Evolutionary conservation across 2,329 filamentous ascomycete species (phyloP), one percentile per base, ranked within the genome.

Genomic region (Berkeleyomyces rouxiae): DNA sequence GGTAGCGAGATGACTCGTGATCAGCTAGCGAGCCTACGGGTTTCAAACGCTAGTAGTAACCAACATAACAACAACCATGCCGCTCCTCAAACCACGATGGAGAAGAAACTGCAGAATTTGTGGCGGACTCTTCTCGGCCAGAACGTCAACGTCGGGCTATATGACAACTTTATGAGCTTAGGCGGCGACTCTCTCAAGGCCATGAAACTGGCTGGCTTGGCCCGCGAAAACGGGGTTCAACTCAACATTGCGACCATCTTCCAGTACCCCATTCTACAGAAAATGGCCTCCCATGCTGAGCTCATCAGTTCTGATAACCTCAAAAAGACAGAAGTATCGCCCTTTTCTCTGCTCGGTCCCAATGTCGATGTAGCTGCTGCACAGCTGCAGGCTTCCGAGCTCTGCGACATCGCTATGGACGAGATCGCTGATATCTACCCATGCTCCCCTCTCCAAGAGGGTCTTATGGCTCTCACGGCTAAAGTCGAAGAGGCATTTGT

Each of bases 401-500:
- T 76, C 5, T 79, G 78, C 65, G 70, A 67, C 3, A 67, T 77
- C 7, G 68, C 70, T 1, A 63, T 69, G 5, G 65, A 68, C 1
- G 58, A 60, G 23, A 69, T 81, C 3, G 76, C 80, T 58, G 79
- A 83, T 64, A 69, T 79, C 0, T 82, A 80, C 61, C 79, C 79
- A 1, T 81, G 78, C 69, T 79, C 78, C 0, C 75, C 79, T 0
- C 70, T 81, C 1, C 80, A 83, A 64, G 79, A 81, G 67, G 78
- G 76, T 1, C 72, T 82, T 1, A 77, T 82, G 72, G 77, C 79
- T 0, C 68, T 82, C 4, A 78, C 79, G 2, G 73, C 75, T 63
- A 79, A 78, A 67, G 72, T 77, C 33, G 73, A 74, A 42, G 79
- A 78, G 49, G 76, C 77, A 0, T 83, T 82, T 47, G 74, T 82